Percentiles rank a stretch among this genome's conserved stretches.
Conservation (phyloP, 345 rosid species). For the Euclidium syriacum region DNA sequence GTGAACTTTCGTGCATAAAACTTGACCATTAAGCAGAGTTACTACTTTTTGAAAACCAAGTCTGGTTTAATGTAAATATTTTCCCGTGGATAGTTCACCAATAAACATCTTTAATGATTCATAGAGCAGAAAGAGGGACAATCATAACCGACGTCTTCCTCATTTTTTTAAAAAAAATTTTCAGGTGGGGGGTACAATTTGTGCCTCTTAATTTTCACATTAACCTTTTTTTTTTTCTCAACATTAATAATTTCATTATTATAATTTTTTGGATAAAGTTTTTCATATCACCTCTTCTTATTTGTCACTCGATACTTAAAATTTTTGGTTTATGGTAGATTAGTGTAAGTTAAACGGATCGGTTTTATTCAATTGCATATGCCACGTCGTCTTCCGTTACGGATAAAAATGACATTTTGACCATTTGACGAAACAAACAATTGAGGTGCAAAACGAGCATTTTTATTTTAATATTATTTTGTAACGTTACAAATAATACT, state of each 20-base stretch:
- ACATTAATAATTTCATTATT: not conserved
- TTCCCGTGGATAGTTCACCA: no score
- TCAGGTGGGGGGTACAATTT: conserved; percentile 20
- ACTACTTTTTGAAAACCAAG: conserved; percentile 1
- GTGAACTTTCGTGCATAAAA: conserved; percentile 1
- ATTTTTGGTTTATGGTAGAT: no score
- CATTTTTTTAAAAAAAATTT: not conserved
- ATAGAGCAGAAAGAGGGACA: conserved; percentile 25
- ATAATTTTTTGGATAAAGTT: not conserved
- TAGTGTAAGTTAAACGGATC: no score
- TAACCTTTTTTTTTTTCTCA: not conserved
- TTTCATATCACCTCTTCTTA: no score
- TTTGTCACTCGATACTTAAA: no score
- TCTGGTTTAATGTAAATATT: conserved; percentile 3
- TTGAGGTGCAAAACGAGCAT: no score
- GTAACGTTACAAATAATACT: no score
- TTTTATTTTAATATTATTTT: no score
- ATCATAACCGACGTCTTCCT: conserved; percentile 21
- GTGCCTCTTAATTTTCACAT: conserved; percentile 7
- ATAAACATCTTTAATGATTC: not conserved
- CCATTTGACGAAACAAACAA: no score
- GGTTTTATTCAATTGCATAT: no score
- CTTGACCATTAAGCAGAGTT: conserved; percentile 12
- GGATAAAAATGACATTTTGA: no score
- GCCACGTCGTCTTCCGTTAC: no score